A percentile compares a stretch with the other conserved stretches of the same genome.
These are phyloP conservation scores for Fusarium secorum DNA, from an alignment of 2,329 filamentous ascomycete genomes.

Conservation along the genomic window DNA sequence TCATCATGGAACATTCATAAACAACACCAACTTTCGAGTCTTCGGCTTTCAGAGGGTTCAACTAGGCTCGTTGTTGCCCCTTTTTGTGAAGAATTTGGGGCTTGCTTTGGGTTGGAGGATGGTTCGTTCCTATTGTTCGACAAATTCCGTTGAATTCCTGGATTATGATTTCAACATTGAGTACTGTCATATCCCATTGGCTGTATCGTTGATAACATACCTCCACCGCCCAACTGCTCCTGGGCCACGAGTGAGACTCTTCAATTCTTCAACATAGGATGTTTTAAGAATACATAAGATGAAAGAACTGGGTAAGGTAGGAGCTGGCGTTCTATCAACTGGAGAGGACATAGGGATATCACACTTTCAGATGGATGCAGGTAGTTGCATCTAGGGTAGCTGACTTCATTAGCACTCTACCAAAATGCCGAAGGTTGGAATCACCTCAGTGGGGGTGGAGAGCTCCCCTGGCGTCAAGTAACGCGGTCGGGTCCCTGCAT, in stretches of 20 bases:
- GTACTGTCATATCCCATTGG: background rate
- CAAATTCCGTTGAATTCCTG: background rate
- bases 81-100: background rate
- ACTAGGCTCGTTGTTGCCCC: background rate
- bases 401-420: background rate
- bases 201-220: background rate
- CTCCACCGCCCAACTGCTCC: background rate
- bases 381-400: background rate
- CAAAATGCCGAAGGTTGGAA: background rate
- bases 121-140: background rate
- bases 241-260: background rate
- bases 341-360: background rate
- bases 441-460: conserved; percentile 20
- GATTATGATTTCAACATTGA: background rate
- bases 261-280: background rate
- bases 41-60: background rate
- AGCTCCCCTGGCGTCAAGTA: background rate
- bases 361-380: background rate
- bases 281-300: background rate
- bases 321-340: background rate
- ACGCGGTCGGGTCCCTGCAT: conserved; percentile 12
- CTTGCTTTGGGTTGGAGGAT: background rate
- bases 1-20: background rate
- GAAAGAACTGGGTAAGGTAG: background rate
- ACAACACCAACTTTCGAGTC: background rate